Base-by-base conservation (phyloP, 306 rosid genomes). In the Benincasa hispida region DNA sequence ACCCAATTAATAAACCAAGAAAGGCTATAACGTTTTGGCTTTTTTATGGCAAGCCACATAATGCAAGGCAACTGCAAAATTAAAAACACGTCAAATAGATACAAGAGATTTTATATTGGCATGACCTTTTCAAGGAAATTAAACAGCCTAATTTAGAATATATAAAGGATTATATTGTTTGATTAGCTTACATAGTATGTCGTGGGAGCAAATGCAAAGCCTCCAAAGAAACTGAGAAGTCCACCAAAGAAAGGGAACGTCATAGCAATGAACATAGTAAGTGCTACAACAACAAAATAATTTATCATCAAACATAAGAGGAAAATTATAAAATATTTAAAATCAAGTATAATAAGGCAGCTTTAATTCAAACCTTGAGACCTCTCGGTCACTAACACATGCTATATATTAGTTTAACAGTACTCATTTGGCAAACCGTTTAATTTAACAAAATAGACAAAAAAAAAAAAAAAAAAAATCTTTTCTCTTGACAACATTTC, bases 211-310 rank as follows among this genome's bases (percentile, higher is more conserved):
- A 85, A 85, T 11, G 84, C 81, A 80, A 85, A 82, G 50, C 88
- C 84, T 77, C 88, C 88, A 47, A 82, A 82, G 69, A 85, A 85
- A 62, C 86, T 30, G 1, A 80, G 80, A 60, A 85, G 86, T 17
- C 84, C 88, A 0, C 88, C 88, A 32, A 85, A 85, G 88, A 85
- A 85, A 7, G 86, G 84, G 54, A 85, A 60, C 2, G 86, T 66
- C 8, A 82, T 83, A 25, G 73, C 88, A 0, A 85, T 1, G 24
- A 85, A 56, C 82, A 80, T 75, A 11, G 86, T 82, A 8, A 82
- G 1, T 2, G 88, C 88, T 85, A 74, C 81, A 82, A 5, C 13
- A 3, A 45, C 15, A 45, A 45, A 45, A 13, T 45, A 45, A 45
- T 45, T 45, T 17, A 45, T 42, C 4, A 3, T 42, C 0, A 42